Base-by-base conservation (phyloP, 805 yeast genomes). In the Yamadazyma akitaensis region DNA sequence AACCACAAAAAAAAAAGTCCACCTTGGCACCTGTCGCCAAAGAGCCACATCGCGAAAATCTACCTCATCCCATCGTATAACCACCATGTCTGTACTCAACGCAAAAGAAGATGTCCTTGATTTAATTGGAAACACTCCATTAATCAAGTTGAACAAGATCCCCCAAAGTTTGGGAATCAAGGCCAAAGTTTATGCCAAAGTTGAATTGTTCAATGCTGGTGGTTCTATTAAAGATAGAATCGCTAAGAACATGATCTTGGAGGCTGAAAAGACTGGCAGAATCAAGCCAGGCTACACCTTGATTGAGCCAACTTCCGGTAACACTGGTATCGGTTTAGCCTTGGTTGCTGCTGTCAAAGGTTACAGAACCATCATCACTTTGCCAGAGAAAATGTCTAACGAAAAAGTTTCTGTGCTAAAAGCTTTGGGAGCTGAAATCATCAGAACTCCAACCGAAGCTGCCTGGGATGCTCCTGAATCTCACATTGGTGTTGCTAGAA, bases 381-480 rank as follows among this genome's bases (percentile, higher is more conserved):
- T 88, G 54, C 96, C 96, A 14, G 96, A 88, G 72, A 88, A 88
- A 71, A 88, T 88, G 96, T 85, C 92, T 37, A 88, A 88, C 65
- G 96, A 88, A 62, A 88, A 88, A 63, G 96, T 88, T 26, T 81
- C 91, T 41, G 96, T 88, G 5, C 77, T 88, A 64, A 87, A 87
- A 67, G 96, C 95, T 5, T 75, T 88, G 49, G 96, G 96, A 49
- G 96, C 96, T 28, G 96, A 88, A 65, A 88, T 88, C 62, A 84
- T 88, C 55, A 80, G 96, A 73, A 88, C 96, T 11, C 96, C 96
- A 43, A 88, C 91, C 25, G 95, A 85, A 61, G 96, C 96, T 37
- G 95, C 96, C 2, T 88, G 90, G 88, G 96, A 88, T 59, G 79
- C 95, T 40, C 96, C 96, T 37, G 96, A 88, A 65, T 83, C 91